Evolutionary conservation across 441 rosid species (phyloP).

Genomic region (Syzygium malaccense): DNA sequence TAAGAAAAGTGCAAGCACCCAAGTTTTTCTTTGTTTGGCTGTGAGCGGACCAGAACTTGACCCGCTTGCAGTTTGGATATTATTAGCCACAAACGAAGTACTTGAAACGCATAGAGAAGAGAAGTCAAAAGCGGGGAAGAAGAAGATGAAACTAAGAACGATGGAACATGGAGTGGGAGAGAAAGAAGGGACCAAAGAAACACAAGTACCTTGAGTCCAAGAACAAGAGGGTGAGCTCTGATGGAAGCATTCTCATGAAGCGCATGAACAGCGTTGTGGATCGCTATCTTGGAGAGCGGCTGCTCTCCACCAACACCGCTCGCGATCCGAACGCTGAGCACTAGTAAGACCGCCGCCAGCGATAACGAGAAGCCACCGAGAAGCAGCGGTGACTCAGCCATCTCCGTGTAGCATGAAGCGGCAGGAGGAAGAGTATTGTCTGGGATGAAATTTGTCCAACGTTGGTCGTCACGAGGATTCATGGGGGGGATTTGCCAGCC

Average conservation of each 20-base stretch:
- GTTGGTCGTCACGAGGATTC: background rate
- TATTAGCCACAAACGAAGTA: background rate
- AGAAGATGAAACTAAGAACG: background rate
- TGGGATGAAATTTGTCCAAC: background rate
- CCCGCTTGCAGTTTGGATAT: background rate
- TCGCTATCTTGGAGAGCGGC: slow-evolving; percentile 29
- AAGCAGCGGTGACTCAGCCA: background rate
- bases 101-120: background rate
- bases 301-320: slow-evolving; percentile 10
- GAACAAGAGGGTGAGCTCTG: slow-evolving; percentile 21
- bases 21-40: background rate
- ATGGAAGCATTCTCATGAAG: slow-evolving; percentile 20
- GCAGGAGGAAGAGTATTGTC: background rate
- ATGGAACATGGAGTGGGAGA: background rate
- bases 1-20: background rate
- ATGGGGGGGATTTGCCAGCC: background rate
- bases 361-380: background rate
- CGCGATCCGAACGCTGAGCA: background rate
- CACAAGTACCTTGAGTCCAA: slow-evolving; percentile 19
- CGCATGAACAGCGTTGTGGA: slow-evolving; percentile 17
- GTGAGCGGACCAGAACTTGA: background rate
- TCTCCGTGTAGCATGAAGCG: background rate
- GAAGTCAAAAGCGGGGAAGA: background rate
- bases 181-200: background rate
- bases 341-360: background rate